A percentile compares a stretch with the other conserved stretches of the same genome.
phyloP scores from a whole-genome alignment of 129 eudicot genomes.

The Smallanthus sonchifolius region DNA sequence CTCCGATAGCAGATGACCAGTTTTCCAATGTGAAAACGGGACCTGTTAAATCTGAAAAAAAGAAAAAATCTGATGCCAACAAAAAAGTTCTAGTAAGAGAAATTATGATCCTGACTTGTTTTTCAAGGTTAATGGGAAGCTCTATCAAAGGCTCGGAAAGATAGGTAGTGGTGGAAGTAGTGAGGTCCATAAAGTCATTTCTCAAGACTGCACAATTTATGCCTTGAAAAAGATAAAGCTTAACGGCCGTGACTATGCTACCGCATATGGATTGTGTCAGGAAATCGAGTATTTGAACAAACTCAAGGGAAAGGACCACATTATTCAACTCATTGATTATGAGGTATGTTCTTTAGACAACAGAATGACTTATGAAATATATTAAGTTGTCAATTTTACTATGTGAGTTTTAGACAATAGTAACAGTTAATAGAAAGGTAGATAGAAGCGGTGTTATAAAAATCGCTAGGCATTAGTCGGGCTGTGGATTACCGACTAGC shows the following conservation, averaged over 20 bases:
- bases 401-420: neutral
- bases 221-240: constrained; percentile 96
- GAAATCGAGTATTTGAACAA: constrained; percentile 80
- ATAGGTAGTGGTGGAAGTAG: constrained; percentile 99
- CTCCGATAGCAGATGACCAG: constrained; percentile 35
- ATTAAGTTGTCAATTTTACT: constrained; percentile 45
- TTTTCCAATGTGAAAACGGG: constrained; percentile 46
- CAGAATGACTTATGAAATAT: constrained; percentile 8
- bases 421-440: neutral
- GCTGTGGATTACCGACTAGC: too few relatives aligned
- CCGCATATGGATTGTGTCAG: constrained; percentile 95
- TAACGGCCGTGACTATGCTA: constrained; percentile 97
- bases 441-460: too few relatives aligned
- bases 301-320: constrained; percentile 78
- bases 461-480: too few relatives aligned
- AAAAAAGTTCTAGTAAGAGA: constrained; percentile 67
- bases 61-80: constrained; percentile 46
- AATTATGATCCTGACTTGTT: constrained; percentile 70
- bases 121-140: constrained; percentile 95
- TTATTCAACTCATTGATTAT: constrained; percentile 85
- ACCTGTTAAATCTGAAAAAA: constrained; percentile 46
- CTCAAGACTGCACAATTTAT: constrained; percentile 83
- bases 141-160: constrained; percentile 97
- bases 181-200: constrained; percentile 95
- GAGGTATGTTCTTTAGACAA: constrained; percentile 58